Percentiles rank a stretch among this genome's conserved stretches.
Evolutionary conservation across 257 asterid genomes (phyloP).

Genomic region (Handroanthus guayacan): DNA sequence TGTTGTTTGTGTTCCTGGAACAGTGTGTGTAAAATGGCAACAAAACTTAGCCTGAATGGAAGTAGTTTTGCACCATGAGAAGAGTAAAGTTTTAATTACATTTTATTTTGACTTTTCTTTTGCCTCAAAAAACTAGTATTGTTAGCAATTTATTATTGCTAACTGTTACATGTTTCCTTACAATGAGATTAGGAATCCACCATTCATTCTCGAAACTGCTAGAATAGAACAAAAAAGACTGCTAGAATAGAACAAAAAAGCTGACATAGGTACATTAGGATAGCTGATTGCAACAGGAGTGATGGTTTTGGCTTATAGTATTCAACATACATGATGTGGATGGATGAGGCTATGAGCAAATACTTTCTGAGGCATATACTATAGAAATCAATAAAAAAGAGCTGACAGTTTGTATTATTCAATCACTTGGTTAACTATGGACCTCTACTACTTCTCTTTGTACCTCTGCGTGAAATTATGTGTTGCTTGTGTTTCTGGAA

Average conservation of each 20-base stretch:
- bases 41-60: slow-evolving; percentile 10
- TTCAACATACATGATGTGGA: slow-evolving; percentile 12
- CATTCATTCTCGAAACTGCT: slow-evolving; percentile 1
- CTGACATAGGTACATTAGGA: background rate
- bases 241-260: background rate
- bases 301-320: background rate
- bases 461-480: background rate
- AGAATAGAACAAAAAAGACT: background rate
- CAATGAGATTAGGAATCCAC: slow-evolving; percentile 15
- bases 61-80: background rate
- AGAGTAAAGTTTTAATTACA: background rate
- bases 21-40: slow-evolving; percentile 14
- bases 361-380: background rate
- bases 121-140: slow-evolving; percentile 14
- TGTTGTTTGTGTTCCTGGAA: slow-evolving; percentile 1
- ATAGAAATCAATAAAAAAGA: background rate
- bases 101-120: background rate
- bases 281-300: background rate
- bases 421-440: slow-evolving; percentile 16
- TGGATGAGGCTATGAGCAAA: background rate
- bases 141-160: background rate
- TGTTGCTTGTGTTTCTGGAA: slow-evolving; percentile 1
- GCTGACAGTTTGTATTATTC: slow-evolving; percentile 14
- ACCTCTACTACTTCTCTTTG: slow-evolving; percentile 18
- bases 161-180: slow-evolving; percentile 5